Percentiles rank a stretch among this genome's conserved stretches.
These are phyloP conservation scores for Neofusicoccum laricinum DNA, from an alignment of 2,329 filamentous ascomycete genomes.

Conservation along the genomic window DNA sequence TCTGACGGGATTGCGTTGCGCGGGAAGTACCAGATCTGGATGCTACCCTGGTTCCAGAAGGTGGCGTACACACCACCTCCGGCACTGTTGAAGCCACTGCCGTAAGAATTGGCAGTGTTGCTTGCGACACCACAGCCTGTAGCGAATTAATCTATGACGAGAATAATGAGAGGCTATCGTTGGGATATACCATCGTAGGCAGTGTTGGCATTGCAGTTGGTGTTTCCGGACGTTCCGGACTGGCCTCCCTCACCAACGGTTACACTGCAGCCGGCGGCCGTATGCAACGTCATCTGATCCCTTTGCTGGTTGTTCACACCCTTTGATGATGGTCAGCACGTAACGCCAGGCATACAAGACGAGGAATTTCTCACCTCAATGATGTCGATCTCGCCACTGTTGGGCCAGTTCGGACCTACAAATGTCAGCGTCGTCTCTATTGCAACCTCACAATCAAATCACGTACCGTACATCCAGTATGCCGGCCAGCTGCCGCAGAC, in stretches of 20 bases:
- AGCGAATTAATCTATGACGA: not conserved
- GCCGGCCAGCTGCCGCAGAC: constrained; percentile 39
- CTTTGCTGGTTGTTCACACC: constrained; percentile 37
- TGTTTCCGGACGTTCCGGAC: constrained; percentile 28
- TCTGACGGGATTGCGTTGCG: constrained; percentile 40
- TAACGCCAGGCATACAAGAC: not conserved
- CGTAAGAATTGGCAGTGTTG: constrained; percentile 30
- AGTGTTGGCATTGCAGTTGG: constrained; percentile 35
- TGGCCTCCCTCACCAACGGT: constrained; percentile 31
- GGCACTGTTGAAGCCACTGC: constrained; percentile 38
- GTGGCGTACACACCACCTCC: constrained; percentile 45
- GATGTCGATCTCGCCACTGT: constrained; percentile 35
- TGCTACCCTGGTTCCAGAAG: constrained; percentile 39
- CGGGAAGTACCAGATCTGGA: constrained; percentile 49
- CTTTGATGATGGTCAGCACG: constrained; percentile 27
- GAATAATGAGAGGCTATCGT: too few relatives aligned
- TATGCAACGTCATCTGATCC: constrained; percentile 39
- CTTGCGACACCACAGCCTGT: constrained; percentile 32
- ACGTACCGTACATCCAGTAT: constrained; percentile 25
- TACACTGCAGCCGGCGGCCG: constrained; percentile 32
- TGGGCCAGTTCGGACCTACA: constrained; percentile 39
- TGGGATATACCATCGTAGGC: constrained; percentile 23
- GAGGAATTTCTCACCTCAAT: constrained; percentile 16
- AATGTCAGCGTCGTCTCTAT: constrained; percentile 4
- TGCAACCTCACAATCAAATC: not conserved